These are phyloP conservation scores for Oidiodendron maius DNA, from an alignment of 495 filamentous ascomycete species.

Conservation along the genomic window DNA sequence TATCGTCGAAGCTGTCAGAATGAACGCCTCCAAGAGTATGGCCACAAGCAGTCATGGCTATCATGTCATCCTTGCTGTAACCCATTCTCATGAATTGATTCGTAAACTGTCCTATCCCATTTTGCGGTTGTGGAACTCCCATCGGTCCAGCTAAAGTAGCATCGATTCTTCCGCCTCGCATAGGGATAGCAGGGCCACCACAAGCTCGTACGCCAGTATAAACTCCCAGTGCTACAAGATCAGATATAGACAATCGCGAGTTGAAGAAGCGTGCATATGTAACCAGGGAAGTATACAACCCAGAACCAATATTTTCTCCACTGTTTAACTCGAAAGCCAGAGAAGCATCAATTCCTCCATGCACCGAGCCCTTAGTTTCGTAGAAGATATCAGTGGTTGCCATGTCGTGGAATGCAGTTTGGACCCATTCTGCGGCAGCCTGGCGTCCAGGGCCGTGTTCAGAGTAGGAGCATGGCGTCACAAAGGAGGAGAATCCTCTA, in stretches of 20 bases:
- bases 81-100: conserved; percentile 53
- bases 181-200: conserved; percentile 50
- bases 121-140: conserved; percentile 56
- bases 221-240: conserved; percentile 54
- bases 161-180: conserved; percentile 49
- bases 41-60: conserved; percentile 55
- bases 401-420: conserved; percentile 60
- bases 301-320: conserved; percentile 53
- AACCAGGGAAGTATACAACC: conserved; percentile 49
- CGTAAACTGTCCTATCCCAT: conserved; percentile 41
- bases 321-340: conserved; percentile 50
- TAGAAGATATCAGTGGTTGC: conserved; percentile 42
- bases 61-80: conserved; percentile 50
- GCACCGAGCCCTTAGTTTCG: conserved; percentile 16
- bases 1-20: conserved; percentile 44
- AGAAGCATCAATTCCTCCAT: conserved; percentile 56
- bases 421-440: conserved; percentile 56
- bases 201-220: conserved; percentile 52
- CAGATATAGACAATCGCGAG: conserved; percentile 39
- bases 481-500: conserved; percentile 46
- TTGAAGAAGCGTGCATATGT: conserved; percentile 49
- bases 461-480: conserved; percentile 53
- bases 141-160: conserved; percentile 39
- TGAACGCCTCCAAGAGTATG: conserved; percentile 60
- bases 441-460: conserved; percentile 47